phyloP scores from a whole-genome alignment of 208 protist genomes.

The Trypanosoma platydactyli region DNA sequence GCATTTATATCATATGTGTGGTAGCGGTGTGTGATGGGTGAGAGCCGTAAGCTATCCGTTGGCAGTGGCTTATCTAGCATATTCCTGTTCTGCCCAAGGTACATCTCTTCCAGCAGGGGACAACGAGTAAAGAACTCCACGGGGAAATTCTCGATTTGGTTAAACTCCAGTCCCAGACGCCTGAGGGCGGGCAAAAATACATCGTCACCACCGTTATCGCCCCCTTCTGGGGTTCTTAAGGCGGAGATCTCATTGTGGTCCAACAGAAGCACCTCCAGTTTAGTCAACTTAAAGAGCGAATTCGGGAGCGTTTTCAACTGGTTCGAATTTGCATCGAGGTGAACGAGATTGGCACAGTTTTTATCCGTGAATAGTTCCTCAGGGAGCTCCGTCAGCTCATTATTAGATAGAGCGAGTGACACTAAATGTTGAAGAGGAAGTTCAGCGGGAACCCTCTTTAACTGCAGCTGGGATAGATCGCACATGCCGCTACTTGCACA shows the following conservation, averaged over 20 bases:
- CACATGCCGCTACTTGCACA: conserved; percentile 49
- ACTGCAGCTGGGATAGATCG: conserved; percentile 56
- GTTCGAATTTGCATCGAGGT: conserved; percentile 76
- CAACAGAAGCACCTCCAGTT: conserved; percentile 66
- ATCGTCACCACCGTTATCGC: conserved; percentile 14
- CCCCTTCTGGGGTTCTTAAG: too few species aligned
- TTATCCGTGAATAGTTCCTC: conserved; percentile 38
- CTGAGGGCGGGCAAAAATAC: conserved; percentile 48
- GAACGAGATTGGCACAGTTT: conserved; percentile 37
- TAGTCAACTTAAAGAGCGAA: conserved; percentile 57
- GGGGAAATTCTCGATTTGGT: conserved; percentile 57
- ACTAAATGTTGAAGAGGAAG: conserved; percentile 43
- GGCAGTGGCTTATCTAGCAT: conserved; percentile 61
- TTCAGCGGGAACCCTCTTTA: conserved; percentile 36
- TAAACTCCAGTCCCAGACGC: conserved; percentile 72
- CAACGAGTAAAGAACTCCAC: conserved; percentile 65
- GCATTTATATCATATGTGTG: not conserved
- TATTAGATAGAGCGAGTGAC: conserved; percentile 59
- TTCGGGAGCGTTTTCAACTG: conserved; percentile 49
- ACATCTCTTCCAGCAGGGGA: conserved; percentile 48
- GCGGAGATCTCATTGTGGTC: conserved; percentile 62
- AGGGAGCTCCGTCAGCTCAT: conserved; percentile 51
- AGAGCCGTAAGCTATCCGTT: conserved; percentile 30
- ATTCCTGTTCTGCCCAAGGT: conserved; percentile 63
- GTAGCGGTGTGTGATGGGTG: conserved; percentile 17